These are phyloP conservation scores for Arctium minus DNA, from an alignment of 129 eudicot species.

Conservation along the genomic window DNA sequence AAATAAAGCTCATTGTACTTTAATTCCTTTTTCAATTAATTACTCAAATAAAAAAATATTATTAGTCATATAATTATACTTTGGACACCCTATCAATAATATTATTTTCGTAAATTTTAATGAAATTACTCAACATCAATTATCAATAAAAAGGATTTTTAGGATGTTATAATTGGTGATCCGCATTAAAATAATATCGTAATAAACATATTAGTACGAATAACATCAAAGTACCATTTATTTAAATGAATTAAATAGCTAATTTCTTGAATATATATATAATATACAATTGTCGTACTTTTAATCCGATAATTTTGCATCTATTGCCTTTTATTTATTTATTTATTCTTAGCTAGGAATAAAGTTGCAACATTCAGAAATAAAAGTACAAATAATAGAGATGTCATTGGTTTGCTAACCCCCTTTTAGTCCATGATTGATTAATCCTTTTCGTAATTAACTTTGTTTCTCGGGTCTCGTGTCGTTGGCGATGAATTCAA, in stretches of 20 bases:
- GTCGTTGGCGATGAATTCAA: background rate
- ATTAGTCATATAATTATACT: background rate
- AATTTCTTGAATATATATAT: background rate
- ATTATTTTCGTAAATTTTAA: background rate
- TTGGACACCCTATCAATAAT: background rate
- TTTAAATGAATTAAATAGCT: background rate
- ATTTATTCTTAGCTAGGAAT: slow-evolving; percentile 1
- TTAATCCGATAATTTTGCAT: background rate
- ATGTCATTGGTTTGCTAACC: background rate
- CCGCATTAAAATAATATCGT: background rate
- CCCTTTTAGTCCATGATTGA: background rate
- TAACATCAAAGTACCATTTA: background rate
- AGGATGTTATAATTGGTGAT: background rate
- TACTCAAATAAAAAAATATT: background rate
- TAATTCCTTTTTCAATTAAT: background rate
- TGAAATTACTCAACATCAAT: background rate
- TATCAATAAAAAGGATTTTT: background rate
- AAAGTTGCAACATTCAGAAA: background rate
- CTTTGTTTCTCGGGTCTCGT: background rate
- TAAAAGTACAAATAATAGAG: slow-evolving; percentile 2
- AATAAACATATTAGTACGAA: too few relatives aligned
- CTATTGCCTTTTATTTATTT: background rate
- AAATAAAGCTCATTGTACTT: background rate
- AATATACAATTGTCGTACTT: background rate
- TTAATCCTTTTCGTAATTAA: background rate